A percentile compares a stretch with the other conserved stretches of the same genome.
These are phyloP conservation scores for Monosporascus cannonballus DNA, from an alignment of 2,329 filamentous ascomycete genomes.

Conservation along the genomic window DNA sequence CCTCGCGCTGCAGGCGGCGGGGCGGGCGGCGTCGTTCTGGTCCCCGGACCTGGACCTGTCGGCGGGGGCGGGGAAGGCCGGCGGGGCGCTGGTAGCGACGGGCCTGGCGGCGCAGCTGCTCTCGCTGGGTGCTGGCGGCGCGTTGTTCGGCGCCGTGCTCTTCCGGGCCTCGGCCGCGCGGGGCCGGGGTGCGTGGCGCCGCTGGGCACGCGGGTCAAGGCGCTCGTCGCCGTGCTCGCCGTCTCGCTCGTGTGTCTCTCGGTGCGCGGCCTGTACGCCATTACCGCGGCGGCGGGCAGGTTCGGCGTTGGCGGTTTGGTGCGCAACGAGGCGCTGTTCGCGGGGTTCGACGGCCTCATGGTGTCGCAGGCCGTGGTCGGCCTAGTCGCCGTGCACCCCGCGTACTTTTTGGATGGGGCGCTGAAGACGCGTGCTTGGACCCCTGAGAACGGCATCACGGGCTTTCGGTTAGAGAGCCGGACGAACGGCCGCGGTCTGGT, in stretches of 20 bases:
- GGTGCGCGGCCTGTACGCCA: slow-evolving; percentile 20
- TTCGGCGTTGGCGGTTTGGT: slow-evolving; percentile 20
- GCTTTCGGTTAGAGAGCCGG: no score
- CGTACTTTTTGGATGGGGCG: slow-evolving; percentile 12
- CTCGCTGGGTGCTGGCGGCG: slow-evolving; percentile 16
- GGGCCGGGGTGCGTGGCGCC: slow-evolving; percentile 17
- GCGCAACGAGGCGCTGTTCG: slow-evolving; percentile 20
- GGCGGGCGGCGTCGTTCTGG: slow-evolving; percentile 22
- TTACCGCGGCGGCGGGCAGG: slow-evolving; percentile 18
- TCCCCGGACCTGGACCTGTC: slow-evolving; percentile 4
- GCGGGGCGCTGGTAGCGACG: slow-evolving; percentile 16
- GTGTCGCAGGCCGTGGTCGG: slow-evolving; percentile 22
- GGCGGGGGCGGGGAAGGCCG: background rate
- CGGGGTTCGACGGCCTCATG: slow-evolving; percentile 23
- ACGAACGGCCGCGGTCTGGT: no score
- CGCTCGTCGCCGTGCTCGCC: slow-evolving; percentile 19
- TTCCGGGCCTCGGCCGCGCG: slow-evolving; percentile 13
- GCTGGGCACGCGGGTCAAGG: slow-evolving; percentile 18
- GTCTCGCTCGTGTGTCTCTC: slow-evolving; percentile 18
- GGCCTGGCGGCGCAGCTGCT: slow-evolving; percentile 21
- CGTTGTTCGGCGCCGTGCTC: slow-evolving; percentile 17
- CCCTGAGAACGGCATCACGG: background rate
- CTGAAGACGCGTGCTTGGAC: background rate
- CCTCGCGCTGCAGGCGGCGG: slow-evolving; percentile 20
- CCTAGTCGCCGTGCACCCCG: slow-evolving; percentile 23